Percentiles rank a stretch among this genome's conserved stretches.
phyloP scores from a whole-genome alignment of 352 stramenopile genomes.

The Phytophthora rubi region DNA sequence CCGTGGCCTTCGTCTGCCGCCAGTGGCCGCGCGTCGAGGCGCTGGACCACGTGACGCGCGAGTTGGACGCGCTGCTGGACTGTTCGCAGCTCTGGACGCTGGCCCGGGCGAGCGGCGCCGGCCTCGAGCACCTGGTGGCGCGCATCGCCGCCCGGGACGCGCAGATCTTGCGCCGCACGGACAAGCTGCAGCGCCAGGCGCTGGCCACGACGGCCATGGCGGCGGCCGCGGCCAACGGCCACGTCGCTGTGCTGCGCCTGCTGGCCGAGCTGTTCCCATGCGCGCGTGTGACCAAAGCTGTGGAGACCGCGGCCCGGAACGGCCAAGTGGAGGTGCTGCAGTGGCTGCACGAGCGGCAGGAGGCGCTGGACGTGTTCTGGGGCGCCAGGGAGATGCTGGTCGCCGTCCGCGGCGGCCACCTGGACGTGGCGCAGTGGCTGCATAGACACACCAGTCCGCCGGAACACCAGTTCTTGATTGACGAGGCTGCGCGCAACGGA shows the following conservation, averaged over 20 bases:
- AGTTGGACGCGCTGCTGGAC: constrained; percentile 36
- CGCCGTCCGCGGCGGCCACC: constrained; percentile 40
- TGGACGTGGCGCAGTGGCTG: constrained; percentile 47
- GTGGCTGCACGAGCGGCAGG: constrained; percentile 37
- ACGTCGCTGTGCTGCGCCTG: too few relatives aligned
- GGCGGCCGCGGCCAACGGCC: too few relatives aligned
- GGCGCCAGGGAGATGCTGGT: constrained; percentile 37
- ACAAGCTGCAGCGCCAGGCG: too few relatives aligned
- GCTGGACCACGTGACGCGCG: not conserved
- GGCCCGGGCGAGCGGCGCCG: too few relatives aligned
- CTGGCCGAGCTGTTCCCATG: too few relatives aligned
- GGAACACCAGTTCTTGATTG: constrained; percentile 39
- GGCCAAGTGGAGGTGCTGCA: constrained; percentile 40
- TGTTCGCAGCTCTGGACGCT: constrained; percentile 7
- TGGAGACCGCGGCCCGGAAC: constrained; percentile 37
- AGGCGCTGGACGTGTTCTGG: constrained; percentile 32
- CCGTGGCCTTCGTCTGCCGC: too few relatives aligned
- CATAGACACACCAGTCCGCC: constrained; percentile 34
- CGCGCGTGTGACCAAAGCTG: not conserved
- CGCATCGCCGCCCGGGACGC: too few relatives aligned
- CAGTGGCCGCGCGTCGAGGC: too few relatives aligned
- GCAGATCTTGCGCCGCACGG: too few relatives aligned
- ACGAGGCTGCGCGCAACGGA: constrained; percentile 44
- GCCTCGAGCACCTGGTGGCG: too few relatives aligned
- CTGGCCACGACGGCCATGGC: too few relatives aligned